Evolutionary conservation across 2,329 filamentous ascomycete genomes (phyloP), one percentile per base, ranked within the genome.

Genomic region (Pseudocercospora cruenta): DNA sequence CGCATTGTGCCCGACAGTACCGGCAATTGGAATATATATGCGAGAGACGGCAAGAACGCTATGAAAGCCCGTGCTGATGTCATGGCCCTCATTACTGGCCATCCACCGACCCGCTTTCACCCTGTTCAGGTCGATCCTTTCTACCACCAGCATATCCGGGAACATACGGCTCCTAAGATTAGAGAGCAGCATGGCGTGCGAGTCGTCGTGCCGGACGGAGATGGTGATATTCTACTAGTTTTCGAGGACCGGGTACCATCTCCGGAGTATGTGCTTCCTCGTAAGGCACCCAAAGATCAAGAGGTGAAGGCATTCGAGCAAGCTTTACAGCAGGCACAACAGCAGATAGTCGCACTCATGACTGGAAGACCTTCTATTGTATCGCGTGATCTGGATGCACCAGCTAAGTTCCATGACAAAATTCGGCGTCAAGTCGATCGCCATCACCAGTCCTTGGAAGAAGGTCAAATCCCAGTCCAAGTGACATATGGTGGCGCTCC

Each of bases 1-100:
- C 91, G 92, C 78, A 96, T 98, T 77, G 91, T 94, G 73, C 84
- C 86, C 58, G 88, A 92, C 53, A 89, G 89, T 39, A 88, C 88
- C 10, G 87, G 91, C 53, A 89, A 90, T 0, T 97, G 94, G 93
- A 90, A 97, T 77, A 86, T 98, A 62, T 97, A 94, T 80, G 92
- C 92, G 6, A 87, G 91, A 43, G 91, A 97, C 73, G 89, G 90
- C 70, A 96, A 95, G 83, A 96, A 93, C 76, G 86, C 87, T 28
- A 88, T 92, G 76, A 89, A 89, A 72, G 91, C 91, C 7, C 90
- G 91, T 74, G 87, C 87, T 6, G 91, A 93, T 73, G 89, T 95
- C 74, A 89, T 88, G 76, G 87, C 87, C 72, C 86, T 95, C 65
- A 87, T 94, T 71, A 87, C 87, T 67, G 87, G 87, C 58, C 90